Conservation (phyloP, 495 filamentous ascomycete species). For the Thermochaetoides thermophila region DNA sequence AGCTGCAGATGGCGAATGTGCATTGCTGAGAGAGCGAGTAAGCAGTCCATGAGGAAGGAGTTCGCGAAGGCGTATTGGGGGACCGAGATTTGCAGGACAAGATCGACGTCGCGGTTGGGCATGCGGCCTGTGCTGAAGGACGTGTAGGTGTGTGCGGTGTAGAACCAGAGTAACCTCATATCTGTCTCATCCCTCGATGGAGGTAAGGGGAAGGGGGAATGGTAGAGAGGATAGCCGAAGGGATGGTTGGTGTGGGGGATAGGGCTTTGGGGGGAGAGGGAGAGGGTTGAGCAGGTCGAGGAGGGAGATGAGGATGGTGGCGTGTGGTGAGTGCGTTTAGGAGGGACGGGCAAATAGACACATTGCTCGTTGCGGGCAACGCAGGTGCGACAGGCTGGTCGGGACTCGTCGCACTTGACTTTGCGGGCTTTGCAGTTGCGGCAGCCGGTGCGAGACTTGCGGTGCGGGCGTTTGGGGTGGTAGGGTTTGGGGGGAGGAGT, state of each 20-base stretch:
- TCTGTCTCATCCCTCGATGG: conserved; percentile 21
- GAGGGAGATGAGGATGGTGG: conserved; percentile 3
- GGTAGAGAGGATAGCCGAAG: not conserved
- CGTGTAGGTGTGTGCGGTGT: conserved; percentile 19
- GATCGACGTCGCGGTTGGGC: conserved; percentile 15
- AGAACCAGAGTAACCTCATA: conserved; percentile 31
- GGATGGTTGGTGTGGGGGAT: not conserved
- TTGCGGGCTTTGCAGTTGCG: conserved; percentile 32
- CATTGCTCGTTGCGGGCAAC: conserved; percentile 28
- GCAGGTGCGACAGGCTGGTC: conserved; percentile 32
- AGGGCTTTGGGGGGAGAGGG: not conserved
- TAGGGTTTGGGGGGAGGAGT: too few species aligned
- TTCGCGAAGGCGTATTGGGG: conserved; percentile 31
- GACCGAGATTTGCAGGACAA: conserved; percentile 26
- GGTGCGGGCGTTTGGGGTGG: conserved; percentile 35
- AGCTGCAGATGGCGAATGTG: conserved; percentile 24
- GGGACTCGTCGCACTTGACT: conserved; percentile 36
- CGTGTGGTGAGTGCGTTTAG: not conserved
- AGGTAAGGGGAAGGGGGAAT: conserved; percentile 13
- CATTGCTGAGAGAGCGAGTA: conserved; percentile 32
- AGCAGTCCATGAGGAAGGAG: conserved; percentile 35
- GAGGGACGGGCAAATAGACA: conserved; percentile 17
- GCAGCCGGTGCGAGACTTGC: conserved; percentile 37
- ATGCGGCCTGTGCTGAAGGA: conserved; percentile 24
- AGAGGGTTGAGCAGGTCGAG: conserved; percentile 7